A percentile compares a stretch with the other conserved stretches of the same genome.
These are phyloP conservation scores for Macrotyloma uniflorum DNA, from an alignment of 306 rosid genomes.

Conservation along the genomic window DNA sequence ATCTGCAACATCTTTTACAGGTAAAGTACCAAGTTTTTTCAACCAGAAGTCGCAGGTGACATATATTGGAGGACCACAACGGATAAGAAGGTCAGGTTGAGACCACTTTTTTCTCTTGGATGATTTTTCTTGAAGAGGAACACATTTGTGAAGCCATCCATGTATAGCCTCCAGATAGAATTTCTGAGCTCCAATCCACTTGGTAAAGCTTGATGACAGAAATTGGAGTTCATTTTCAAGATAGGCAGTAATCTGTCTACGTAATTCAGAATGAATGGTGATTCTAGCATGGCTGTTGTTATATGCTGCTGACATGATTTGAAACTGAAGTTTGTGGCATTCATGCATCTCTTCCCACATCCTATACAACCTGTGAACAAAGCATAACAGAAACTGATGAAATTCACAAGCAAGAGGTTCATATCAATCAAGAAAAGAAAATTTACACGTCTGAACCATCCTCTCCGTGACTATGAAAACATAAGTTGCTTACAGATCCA, in stretches of 20 bases:
- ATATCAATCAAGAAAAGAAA: not conserved
- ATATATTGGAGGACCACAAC: slow-evolving; percentile 76
- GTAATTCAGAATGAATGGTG: slow-evolving; percentile 66
- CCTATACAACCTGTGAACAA: slow-evolving; percentile 65
- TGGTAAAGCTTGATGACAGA: slow-evolving; percentile 64
- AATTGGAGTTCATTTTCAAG: slow-evolving; percentile 73
- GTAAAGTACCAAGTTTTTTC: slow-evolving; percentile 49
- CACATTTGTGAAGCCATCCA: slow-evolving; percentile 85
- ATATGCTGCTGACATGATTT: slow-evolving; percentile 64
- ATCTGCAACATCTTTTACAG: slow-evolving; percentile 59
- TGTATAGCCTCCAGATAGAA: slow-evolving; percentile 67
- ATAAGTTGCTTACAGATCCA: slow-evolving; percentile 24
- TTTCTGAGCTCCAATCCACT: slow-evolving; percentile 87
- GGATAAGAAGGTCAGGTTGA: slow-evolving; percentile 25
- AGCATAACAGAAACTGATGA: slow-evolving; percentile 36
- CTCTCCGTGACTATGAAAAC: slow-evolving; percentile 1
- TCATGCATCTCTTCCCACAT: slow-evolving; percentile 95
- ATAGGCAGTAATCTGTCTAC: slow-evolving; percentile 59
- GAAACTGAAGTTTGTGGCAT: slow-evolving; percentile 83
- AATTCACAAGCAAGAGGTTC: slow-evolving; percentile 34
- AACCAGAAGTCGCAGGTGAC: slow-evolving; percentile 67
- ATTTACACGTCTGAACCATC: not conserved
- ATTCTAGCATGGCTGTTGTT: slow-evolving; percentile 58
- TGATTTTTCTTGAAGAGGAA: slow-evolving; percentile 49
- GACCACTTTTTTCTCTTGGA: slow-evolving; percentile 57